Percentiles rank a stretch among this genome's conserved stretches.
Conservation (phyloP, 2,329 filamentous ascomycete genomes). For the Trichophyton benhamiae region DNA sequence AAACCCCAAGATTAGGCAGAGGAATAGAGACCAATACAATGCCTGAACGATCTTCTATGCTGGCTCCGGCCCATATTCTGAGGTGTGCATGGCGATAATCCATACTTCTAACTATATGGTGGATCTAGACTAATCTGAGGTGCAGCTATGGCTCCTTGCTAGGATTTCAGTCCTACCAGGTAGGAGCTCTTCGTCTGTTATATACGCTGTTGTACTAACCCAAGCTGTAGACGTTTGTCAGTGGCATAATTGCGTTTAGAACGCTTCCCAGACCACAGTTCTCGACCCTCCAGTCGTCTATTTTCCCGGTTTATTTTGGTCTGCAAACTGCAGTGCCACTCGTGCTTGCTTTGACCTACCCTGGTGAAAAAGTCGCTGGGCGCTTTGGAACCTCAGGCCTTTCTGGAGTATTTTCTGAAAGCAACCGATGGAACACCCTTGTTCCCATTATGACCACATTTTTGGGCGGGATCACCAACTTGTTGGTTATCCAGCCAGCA, state of each 20-base stretch:
- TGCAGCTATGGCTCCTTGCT: slow-evolving; percentile 74
- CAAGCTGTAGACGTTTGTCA: slow-evolving; percentile 54
- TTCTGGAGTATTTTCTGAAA: slow-evolving; percentile 45
- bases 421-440: slow-evolving; percentile 53
- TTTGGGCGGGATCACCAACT: slow-evolving; percentile 58
- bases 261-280: slow-evolving; percentile 70
- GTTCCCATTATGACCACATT: slow-evolving; percentile 59
- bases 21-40: neutral
- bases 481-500: slow-evolving; percentile 58
- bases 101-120: neutral
- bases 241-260: slow-evolving; percentile 62
- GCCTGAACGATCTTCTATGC: slow-evolving; percentile 5
- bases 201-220: neutral
- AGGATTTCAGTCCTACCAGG: slow-evolving; percentile 77
- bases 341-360: slow-evolving; percentile 66
- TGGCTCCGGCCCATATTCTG: slow-evolving; percentile 15
- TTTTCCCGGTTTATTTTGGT: slow-evolving; percentile 74
- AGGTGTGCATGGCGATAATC: slow-evolving; percentile 10
- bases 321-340: slow-evolving; percentile 67
- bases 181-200: slow-evolving; percentile 26
- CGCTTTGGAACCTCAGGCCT: slow-evolving; percentile 34
- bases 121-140: neutral
- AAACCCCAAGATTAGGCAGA: neutral
- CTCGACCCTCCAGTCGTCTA: slow-evolving; percentile 61
- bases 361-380: slow-evolving; percentile 40